Conservation (phyloP, 1,284 basidiomycete species). For the Earliella scabrosa region DNA sequence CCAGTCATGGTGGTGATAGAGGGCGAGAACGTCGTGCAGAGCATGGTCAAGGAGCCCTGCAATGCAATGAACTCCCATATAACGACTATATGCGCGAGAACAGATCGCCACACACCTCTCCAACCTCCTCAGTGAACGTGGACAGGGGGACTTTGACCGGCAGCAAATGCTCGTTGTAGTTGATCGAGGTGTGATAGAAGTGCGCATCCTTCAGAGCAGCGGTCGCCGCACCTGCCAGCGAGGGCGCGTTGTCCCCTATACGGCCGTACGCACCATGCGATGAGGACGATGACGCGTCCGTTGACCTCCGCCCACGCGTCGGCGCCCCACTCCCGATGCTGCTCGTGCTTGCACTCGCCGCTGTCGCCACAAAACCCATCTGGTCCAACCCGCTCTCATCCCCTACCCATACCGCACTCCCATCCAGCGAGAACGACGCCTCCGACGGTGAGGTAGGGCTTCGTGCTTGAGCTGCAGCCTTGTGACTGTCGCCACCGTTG, state of each 20-base stretch:
- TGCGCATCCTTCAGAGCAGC: constrained; percentile 86
- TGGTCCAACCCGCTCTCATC: constrained; percentile 60
- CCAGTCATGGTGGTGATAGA: constrained; percentile 67
- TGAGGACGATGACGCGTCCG: constrained; percentile 72
- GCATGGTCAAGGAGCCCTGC: constrained; percentile 91
- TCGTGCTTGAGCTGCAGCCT: constrained; percentile 35
- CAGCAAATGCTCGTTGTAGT: constrained; percentile 77
- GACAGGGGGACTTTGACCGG: constrained; percentile 88
- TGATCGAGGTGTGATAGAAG: constrained; percentile 86
- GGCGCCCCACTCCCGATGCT: constrained; percentile 23
- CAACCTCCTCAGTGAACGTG: constrained; percentile 92
- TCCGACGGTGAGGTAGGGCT: constrained; percentile 63
- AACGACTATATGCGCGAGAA: neutral
- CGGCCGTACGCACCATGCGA: constrained; percentile 45
- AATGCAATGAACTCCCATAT: neutral
- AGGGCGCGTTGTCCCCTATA: constrained; percentile 24
- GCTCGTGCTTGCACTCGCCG: constrained; percentile 23
- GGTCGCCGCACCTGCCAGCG: constrained; percentile 24
- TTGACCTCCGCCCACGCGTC: constrained; percentile 62
- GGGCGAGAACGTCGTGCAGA: constrained; percentile 87
- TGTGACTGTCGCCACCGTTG: constrained; percentile 45
- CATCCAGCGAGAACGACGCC: constrained; percentile 71
- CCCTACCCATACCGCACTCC: constrained; percentile 80
- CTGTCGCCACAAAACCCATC: constrained; percentile 26
- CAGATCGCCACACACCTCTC: constrained; percentile 71